Base-by-base conservation (phyloP, 495 filamentous ascomycete species). In the Penicillium atrosanguineum region DNA sequence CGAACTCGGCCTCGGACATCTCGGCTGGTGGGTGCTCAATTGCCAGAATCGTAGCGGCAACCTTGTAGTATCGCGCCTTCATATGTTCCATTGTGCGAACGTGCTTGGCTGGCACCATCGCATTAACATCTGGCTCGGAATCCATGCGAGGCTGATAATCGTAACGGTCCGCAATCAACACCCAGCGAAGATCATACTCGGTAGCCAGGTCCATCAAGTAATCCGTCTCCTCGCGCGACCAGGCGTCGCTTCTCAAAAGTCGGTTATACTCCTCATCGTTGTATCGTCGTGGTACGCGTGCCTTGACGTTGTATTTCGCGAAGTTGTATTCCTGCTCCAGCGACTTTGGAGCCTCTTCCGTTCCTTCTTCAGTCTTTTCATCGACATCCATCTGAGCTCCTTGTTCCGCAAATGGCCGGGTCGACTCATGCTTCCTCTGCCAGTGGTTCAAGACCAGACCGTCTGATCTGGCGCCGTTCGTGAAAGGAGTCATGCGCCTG, bases 161-260 rank as follows among this genome's bases (percentile, higher is more conserved):
- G 69, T 96, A 98, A 12, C 91, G 88, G 64, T 98, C 94, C 69
- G 83, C 88, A 42, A 98, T 90, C n/a, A 98, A 71, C 15, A 91
- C 74, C 87, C 94, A 98, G 50, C 92, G 84, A 41, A 95, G 74
- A 58, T 94, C 90, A 60, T 83, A 95, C 12, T 93, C 85, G 42
- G 79, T 75, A 11, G 79, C 87, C 23, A 93, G 61, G 23, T 83
- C 71, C 64, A 97, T 75, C 52, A 98, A 71, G 62, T 96, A 96
- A 62, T 96, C 91, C 6, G 94, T 97, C 69, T 98, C 94, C 46
- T 91, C 87, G 55, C 87, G 88, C 18, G 88, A 83, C 94, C 94
- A 98, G 50, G 91, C 83, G 26, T 80, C 73, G 60, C 75, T 86
- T 58, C 82, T 80, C 39, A 98, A 67, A 59, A 89, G 82, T 46